Evolutionary conservation across 192 early-diverging fungal genomes (phyloP), one percentile per base, ranked within the genome.

Genomic region (Funneliformis geosporum): DNA sequence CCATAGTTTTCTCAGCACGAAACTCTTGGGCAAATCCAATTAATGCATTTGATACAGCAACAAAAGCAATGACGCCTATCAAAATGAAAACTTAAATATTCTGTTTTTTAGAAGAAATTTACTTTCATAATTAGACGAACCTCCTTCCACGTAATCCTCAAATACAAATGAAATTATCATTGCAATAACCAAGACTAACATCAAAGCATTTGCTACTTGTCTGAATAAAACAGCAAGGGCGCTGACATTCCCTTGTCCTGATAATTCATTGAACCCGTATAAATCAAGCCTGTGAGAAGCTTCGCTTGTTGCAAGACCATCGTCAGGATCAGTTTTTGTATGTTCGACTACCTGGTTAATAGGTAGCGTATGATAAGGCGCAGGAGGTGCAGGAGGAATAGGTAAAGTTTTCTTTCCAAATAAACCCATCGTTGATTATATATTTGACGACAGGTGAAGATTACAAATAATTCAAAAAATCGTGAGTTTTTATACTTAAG

Each of bases 21-120:
- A 90, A 98, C 81, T 99, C 97, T 86, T 99, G 97, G 23, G 90
- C 82, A 77, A 98, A 97, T 14, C 97, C 97, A 80, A 99, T 95
- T n/a, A 88, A 78, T 8, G 95, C 90, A 83, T 98, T 98, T 75
- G 94, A 80, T 44, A 92, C 82, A 60, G 95, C 93, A 43, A 98
- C 93, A 60, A 93, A 87, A 27, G 89, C 81, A 50, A 96, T 90
- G 43, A 98, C 93, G 18, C 23, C 59, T 60, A 60, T 60, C n/a
- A 21, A 60, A 10, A 43, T n/a, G n/a, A n/a, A n/a, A n/a, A n/a
- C n/a, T n/a, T n/a, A n/a, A n/a, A n/a, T n/a, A 43, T 5, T 8
- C 42, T 43, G 4, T 60, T 12, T 60, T 60, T 60, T 60, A 12
- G 14, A 60, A 60, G 10, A 62, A 9, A 62, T 9, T 5, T 0